Conservation (phyloP, 2,329 filamentous ascomycete species). For the Myriosclerotinia duriaeana region DNA sequence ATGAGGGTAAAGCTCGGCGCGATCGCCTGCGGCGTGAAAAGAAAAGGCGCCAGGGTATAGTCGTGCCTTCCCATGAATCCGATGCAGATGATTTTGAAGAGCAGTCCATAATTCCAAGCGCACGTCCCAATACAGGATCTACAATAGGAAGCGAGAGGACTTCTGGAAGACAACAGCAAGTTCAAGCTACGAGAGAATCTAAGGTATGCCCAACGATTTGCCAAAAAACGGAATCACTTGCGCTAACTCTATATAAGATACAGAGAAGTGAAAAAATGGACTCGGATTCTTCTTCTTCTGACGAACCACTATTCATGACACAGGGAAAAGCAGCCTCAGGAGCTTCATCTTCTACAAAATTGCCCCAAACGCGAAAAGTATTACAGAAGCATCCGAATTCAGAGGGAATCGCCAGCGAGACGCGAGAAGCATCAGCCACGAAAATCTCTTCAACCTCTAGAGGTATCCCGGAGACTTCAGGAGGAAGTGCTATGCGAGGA, state of each 20-base stretch:
- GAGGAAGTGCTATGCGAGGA: slow-evolving; percentile 32
- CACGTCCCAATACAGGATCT: too few relatives aligned
- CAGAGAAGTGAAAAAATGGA: background rate
- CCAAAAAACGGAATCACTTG: too few relatives aligned
- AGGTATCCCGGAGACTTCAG: background rate
- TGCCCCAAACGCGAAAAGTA: background rate
- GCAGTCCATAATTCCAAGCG: slow-evolving; percentile 21
- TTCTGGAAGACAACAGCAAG: background rate
- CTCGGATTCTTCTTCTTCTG: slow-evolving; percentile 13
- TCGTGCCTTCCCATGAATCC: slow-evolving; percentile 17
- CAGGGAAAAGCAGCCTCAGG: background rate
- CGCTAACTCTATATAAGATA: background rate
- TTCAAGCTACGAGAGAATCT: background rate
- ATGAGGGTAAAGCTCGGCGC: slow-evolving; percentile 29
- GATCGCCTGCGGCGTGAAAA: slow-evolving; percentile 31
- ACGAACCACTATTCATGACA: slow-evolving; percentile 13
- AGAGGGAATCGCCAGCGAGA: background rate
- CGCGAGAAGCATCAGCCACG: background rate
- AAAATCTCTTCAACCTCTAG: background rate
- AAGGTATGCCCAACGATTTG: background rate
- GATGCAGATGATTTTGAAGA: slow-evolving; percentile 29
- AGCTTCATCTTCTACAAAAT: background rate
- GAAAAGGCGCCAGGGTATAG: slow-evolving; percentile 27
- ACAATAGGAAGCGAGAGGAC: background rate
- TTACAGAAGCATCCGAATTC: background rate